Percentiles rank a stretch among this genome's conserved stretches.
Conservation (phyloP, 768 basidiomycete genomes). For the Calocera cornea region DNA sequence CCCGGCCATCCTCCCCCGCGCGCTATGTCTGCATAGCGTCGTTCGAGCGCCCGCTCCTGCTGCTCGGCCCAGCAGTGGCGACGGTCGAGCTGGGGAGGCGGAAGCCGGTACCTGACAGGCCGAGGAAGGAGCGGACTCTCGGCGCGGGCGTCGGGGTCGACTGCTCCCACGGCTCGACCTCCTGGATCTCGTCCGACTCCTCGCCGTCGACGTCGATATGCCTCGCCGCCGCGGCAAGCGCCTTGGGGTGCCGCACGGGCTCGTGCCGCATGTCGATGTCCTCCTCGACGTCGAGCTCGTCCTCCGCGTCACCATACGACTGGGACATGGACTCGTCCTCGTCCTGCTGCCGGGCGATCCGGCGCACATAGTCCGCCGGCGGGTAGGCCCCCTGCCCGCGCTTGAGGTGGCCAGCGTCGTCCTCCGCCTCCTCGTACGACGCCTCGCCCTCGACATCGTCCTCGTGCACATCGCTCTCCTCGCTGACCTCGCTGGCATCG, state of each 20-base stretch:
- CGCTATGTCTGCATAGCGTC: neutral
- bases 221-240: neutral
- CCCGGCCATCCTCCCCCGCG: neutral
- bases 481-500: slow-evolving; percentile 61
- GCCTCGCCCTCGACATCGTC: slow-evolving; percentile 6
- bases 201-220: neutral
- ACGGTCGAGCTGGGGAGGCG: neutral
- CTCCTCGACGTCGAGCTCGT: slow-evolving; percentile 1
- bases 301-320: neutral
- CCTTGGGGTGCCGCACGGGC: neutral
- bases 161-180: neutral
- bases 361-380: neutral
- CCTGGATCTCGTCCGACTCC: neutral
- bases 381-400: neutral
- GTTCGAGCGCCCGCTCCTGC: neutral
- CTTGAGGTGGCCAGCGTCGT: neutral
- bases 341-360: neutral
- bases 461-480: slow-evolving; percentile 28
- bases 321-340: slow-evolving; percentile 4
- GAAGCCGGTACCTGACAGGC: neutral
- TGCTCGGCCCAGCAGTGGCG: neutral
- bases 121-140: neutral
- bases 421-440: neutral
- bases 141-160: neutral
- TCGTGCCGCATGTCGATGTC: neutral